These are phyloP conservation scores for Hysterium pulicare DNA, from an alignment of 2,329 filamentous ascomycete genomes.

Conservation along the genomic window DNA sequence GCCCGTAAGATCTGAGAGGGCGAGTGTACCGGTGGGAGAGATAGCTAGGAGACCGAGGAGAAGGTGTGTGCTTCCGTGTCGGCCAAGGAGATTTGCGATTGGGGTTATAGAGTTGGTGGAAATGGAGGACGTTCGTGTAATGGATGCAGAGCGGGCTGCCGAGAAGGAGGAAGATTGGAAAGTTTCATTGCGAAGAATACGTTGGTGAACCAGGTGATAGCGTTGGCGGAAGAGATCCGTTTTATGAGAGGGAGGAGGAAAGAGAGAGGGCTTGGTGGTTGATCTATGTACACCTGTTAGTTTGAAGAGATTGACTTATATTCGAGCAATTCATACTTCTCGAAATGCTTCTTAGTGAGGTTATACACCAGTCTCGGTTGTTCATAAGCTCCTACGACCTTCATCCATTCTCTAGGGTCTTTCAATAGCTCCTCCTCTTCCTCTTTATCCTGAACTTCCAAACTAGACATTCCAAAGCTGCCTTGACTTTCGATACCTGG, in stretches of 20 bases:
- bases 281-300: conserved; percentile 28
- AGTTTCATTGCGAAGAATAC: conserved; percentile 85
- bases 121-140: conserved; percentile 58
- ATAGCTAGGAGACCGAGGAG: conserved; percentile 79
- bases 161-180: conserved; percentile 82
- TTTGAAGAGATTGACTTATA: not conserved
- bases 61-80: conserved; percentile 80
- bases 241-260: conserved; percentile 77
- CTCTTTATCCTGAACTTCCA: conserved; percentile 54
- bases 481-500: conserved; percentile 55
- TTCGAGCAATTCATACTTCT: conserved; percentile 53
- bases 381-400: conserved; percentile 76
- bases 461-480: conserved; percentile 57
- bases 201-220: conserved; percentile 89
- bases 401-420: conserved; percentile 79
- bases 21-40: conserved; percentile 75
- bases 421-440: conserved; percentile 58
- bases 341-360: conserved; percentile 82
- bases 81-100: conserved; percentile 70
- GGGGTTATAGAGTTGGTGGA: conserved; percentile 78
- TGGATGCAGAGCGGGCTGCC: conserved; percentile 48
- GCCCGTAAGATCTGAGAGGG: conserved; percentile 82
- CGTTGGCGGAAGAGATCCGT: conserved; percentile 83
- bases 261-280: conserved; percentile 40
- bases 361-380: conserved; percentile 80